Base-by-base conservation (phyloP, 1,284 basidiomycete genomes). In the Leccinum griseonigrum region DNA sequence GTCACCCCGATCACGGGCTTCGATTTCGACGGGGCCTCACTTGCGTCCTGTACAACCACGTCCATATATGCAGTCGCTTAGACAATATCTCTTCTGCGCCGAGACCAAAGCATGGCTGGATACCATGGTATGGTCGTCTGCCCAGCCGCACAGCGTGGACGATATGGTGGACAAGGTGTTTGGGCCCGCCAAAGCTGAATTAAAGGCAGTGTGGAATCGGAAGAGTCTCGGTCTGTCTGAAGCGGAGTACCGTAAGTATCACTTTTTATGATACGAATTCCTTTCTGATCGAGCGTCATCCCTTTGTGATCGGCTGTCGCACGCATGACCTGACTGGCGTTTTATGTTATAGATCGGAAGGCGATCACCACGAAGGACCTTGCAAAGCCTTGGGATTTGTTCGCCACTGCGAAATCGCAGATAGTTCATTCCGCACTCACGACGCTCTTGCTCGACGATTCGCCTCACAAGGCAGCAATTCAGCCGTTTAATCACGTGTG, bases 81-180 rank as follows among this genome's bases (percentile, higher is more conserved):
- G 83, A 7, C 75, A 81, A 2, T 95, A 89, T 68, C 73, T 90
- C 4, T 85, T 90, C 61, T 83, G 85, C 57, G 74, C 78, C 0
- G 66, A 77, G 31, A 89, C 86, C 26, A 75, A 73, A 40, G 66
- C 68, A 18, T 90, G 88, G 85, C 81, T 93, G 31, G 89, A 94
- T 63, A 85, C 88, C 5, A 91, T 95, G 85, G 84, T 95, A 1
- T 95, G 94, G 93, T 92, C 89, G 65, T 91, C 88, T 1, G 93
- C 93, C 1, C 88, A 92, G 71, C 88, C 90, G 0, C 83, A 87
- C 60, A 94, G 87, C 67, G 94, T 95, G 3, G 74, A 79, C 0
- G 84, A 86, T 66, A 91, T 92, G 90, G 86, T 90, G 0, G 71
- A 80, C 32, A 79, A 77, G 57, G 81, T 80, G 62, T 91, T 89